Evolutionary conservation across 257 asterid genomes (phyloP), one percentile per base, ranked within the genome.

Genomic region (Nicotiana paniculata): DNA sequence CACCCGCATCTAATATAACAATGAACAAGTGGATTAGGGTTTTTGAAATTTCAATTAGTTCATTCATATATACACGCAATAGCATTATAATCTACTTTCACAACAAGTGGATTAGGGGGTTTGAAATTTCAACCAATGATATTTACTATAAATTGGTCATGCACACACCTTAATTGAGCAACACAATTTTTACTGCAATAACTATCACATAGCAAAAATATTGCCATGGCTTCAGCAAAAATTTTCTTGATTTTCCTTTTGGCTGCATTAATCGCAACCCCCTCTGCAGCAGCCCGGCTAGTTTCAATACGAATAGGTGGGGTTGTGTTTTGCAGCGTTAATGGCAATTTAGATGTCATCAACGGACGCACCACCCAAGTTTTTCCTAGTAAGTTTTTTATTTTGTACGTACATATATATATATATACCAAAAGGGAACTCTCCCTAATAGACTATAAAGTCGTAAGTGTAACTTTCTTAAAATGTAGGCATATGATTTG

Each of bases 251-350:
- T 85, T 79, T 24, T 83, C 16, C 3, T 90, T 28, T 35, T 76
- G 65, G 83, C 81, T 69, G 83, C 83, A 62, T 48, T 86, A 54
- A 67, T 85, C 81, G 86, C 90, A 67, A 79, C 80, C 72, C 85
- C 93, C 51, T 28, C 61, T 21, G 91, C 86, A 28, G 30, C 1
- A 28, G 92, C 90, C 39, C 91, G 86, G 84, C 55, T 82, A 39
- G 87, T 85, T n/a, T 12, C 32, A 1, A 64, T 84, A 3, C 35
- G 48, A 43, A 70, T 89, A 84, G 83, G 83, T 24, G 94, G 94
- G 21, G 85, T 81, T 62, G 75, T 90, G 59, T 89, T 80, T 66
- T 92, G 93, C 88, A 77, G 90, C 24, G 30, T 80, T 4, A 77
- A 86, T 65, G 93, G 89, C 61, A 80, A 65, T 30, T 11, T 82